Conservation (phyloP, 306 rosid genomes). For the Quercus cerris region DNA sequence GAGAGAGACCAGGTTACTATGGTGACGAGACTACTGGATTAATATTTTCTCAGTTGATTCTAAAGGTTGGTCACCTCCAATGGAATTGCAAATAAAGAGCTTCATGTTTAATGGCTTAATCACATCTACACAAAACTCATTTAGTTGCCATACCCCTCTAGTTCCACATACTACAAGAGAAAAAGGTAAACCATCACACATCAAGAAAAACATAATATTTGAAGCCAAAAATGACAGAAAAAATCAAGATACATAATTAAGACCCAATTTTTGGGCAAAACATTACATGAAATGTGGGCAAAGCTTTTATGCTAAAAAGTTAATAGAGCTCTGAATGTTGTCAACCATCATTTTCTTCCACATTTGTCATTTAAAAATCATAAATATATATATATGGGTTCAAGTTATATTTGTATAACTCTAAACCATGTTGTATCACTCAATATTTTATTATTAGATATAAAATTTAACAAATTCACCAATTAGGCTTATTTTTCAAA, state of each 20-base stretch:
- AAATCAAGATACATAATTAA: neutral
- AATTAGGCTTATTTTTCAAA: too few relatives aligned
- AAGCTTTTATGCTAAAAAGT: neutral
- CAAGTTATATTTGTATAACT: neutral
- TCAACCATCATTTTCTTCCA: too few relatives aligned
- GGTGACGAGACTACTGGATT: too few relatives aligned
- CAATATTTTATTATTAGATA: too few relatives aligned
- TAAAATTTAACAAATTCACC: too few relatives aligned
- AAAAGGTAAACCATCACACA: neutral
- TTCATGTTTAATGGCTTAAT: conserved; percentile 39
- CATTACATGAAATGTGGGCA: neutral
- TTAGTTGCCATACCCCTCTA: conserved; percentile 75
- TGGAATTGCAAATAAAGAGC: conserved; percentile 95
- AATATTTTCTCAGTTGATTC: neutral
- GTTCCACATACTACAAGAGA: conserved; percentile 58
- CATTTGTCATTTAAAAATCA: too few relatives aligned
- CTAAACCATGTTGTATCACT: neutral
- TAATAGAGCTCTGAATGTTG: neutral
- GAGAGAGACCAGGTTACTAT: too few relatives aligned
- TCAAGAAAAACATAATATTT: neutral
- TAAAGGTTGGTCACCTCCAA: conserved; percentile 61
- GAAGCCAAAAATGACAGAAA: neutral
- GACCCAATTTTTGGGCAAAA: neutral
- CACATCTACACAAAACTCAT: conserved; percentile 73
- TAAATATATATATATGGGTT: neutral